Base-by-base conservation (phyloP, 352 stramenopile genomes). In the Peronospora farinosa region DNA sequence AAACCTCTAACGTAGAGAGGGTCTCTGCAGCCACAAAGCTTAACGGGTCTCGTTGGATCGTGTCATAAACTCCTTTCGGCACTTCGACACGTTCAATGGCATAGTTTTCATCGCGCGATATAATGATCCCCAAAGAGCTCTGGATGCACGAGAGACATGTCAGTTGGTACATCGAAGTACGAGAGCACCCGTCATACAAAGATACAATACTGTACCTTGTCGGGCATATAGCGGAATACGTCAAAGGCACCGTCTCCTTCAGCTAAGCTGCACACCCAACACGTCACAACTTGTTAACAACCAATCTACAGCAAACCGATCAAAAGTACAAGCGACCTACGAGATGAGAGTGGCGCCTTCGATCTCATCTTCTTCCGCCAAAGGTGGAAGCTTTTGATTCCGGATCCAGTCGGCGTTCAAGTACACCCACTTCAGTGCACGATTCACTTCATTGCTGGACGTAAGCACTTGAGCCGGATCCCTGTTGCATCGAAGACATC, bases 321-420 rank as follows among this genome's bases (percentile, higher is more conserved):
- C 15, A 8, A 33, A 19, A 33, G 5, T 15, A 35, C 21, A 44
- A 6, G 21, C 27, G 27, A 48, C 62, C 40, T 69, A 87, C 72
- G 66, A 67, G 33, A 89, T 56, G 13, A 69, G 32, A 11, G 52
- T 33, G 27, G 28, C 62, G 13, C 7, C 30, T 39, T 65, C 40
- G 5, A 23, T 51, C 28, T 72, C 60, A 16, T 45, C 40, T 33
- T 67, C 57, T 37, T 51, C 54, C n/a, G 19, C 6, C 21, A 91
- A 54, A n/a, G 59, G 55, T 15, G 69, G 57, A 1, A 94, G 57
- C 16, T 70, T 69, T 50, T 88, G 80, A 10, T 62, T 69, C 8
- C 83, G 77, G 56, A 94, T 92, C 83, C 83, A 94, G 21, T 87
- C 73, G 2, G 83, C 80, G 38, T 94, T 94, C 8, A 94, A 38